Conservation (phyloP, 352 stramenopile genomes). For the Elongisporangium undulatum region DNA sequence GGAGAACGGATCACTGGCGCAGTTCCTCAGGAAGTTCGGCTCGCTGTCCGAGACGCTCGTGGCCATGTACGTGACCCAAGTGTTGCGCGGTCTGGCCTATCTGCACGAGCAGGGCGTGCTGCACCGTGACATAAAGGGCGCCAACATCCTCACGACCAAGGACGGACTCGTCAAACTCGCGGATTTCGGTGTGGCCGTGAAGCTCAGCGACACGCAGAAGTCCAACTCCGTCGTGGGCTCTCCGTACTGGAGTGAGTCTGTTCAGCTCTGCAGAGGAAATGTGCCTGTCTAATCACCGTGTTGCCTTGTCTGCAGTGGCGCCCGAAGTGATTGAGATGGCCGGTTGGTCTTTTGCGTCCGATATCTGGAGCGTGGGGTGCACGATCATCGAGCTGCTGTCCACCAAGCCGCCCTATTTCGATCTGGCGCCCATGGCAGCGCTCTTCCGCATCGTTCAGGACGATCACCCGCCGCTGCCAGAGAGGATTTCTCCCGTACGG, state of each 20-base stretch:
- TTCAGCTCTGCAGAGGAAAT: not conserved
- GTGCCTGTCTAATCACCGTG: not conserved
- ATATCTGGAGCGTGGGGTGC: constrained; percentile 94
- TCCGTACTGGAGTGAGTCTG: constrained; percentile 90
- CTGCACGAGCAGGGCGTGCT: constrained; percentile 90
- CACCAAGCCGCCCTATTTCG: constrained; percentile 92
- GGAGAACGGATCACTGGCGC: constrained; percentile 91
- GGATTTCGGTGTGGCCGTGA: constrained; percentile 91
- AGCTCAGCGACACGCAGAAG: constrained; percentile 85
- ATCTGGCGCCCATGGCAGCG: constrained; percentile 87
- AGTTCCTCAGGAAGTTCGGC: constrained; percentile 93
- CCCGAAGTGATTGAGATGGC: constrained; percentile 96
- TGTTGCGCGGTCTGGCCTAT: constrained; percentile 88
- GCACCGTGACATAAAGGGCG: constrained; percentile 92
- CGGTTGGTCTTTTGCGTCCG: constrained; percentile 87
- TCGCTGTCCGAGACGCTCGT: constrained; percentile 89
- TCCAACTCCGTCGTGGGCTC: constrained; percentile 90
- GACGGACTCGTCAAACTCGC: constrained; percentile 90
- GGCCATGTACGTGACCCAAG: constrained; percentile 91
- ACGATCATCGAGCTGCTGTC: constrained; percentile 94
- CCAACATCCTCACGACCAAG: constrained; percentile 93
- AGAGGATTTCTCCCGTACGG: constrained; percentile 79
- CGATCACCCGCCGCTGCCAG: constrained; percentile 87
- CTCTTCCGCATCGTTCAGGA: constrained; percentile 93
- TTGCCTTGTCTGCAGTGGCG: constrained; percentile 71